Conservation (phyloP, 805 yeast genomes). For the Blastobotrys robertii region DNA sequence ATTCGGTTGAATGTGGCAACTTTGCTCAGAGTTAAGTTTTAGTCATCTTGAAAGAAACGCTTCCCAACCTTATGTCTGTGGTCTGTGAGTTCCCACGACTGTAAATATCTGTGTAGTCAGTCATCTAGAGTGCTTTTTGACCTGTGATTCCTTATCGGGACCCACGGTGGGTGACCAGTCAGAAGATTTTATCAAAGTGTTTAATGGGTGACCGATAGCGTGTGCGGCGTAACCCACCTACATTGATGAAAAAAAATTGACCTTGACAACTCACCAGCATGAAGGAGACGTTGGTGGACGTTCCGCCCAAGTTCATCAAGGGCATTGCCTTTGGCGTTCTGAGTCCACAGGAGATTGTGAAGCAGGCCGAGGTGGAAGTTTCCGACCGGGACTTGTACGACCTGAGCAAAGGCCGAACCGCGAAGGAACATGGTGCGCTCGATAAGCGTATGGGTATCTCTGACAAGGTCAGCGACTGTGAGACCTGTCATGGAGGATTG, state of each 20-base stretch:
- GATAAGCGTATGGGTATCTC: conserved; percentile 94
- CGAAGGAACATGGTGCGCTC: conserved; percentile 76
- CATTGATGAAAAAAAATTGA: neutral
- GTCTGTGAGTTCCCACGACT: too few relatives aligned
- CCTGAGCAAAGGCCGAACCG: conserved; percentile 78
- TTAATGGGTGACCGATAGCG: neutral
- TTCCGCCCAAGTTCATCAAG: conserved; percentile 80
- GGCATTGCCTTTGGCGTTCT: conserved; percentile 90
- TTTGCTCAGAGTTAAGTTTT: too few relatives aligned
- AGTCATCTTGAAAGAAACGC: too few relatives aligned
- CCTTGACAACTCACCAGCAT: conserved; percentile 13
- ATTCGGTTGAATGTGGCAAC: too few relatives aligned
- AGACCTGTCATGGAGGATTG: conserved; percentile 83
- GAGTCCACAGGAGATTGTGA: conserved; percentile 83
- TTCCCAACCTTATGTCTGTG: too few relatives aligned
- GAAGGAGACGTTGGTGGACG: conserved; percentile 46
- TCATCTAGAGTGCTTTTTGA: too few relatives aligned
- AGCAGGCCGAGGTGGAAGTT: conserved; percentile 91
- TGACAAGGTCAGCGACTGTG: conserved; percentile 73
- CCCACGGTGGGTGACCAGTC: too few relatives aligned
- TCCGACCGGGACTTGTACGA: conserved; percentile 87
- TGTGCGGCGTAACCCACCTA: too few relatives aligned
- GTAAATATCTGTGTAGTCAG: too few relatives aligned
- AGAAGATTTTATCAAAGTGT: neutral
- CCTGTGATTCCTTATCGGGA: too few relatives aligned